Evolutionary conservation across 176 grass and related monocot genomes (phyloP).

Genomic region (Melocanna baccifera): DNA sequence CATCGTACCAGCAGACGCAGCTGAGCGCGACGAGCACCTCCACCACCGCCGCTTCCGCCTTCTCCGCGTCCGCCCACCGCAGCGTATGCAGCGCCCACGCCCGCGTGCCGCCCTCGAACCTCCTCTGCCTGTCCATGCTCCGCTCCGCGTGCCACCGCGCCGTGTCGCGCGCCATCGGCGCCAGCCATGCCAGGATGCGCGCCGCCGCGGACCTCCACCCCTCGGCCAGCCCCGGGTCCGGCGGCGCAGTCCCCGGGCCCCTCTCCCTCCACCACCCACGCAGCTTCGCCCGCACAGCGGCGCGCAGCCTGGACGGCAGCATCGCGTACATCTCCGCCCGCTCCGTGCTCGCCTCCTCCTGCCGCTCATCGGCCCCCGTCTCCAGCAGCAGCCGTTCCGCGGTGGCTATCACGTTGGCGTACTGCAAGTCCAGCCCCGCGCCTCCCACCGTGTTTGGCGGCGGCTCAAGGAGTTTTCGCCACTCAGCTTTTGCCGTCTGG

Average conservation of each 20-base stretch:
- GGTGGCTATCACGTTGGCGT: conserved; percentile 42
- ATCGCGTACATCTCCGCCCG: conserved; percentile 41
- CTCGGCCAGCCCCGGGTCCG: conserved; percentile 39
- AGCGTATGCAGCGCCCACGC: conserved; percentile 43
- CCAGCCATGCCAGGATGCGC: conserved; percentile 51
- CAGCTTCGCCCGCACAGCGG: conserved; percentile 43
- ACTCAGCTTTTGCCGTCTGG: not conserved
- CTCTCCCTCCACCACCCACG: conserved; percentile 45
- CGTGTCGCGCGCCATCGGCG: conserved; percentile 51
- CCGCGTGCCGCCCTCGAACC: conserved; percentile 21
- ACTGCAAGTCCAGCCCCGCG: conserved; percentile 44
- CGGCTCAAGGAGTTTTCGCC: conserved; percentile 35
- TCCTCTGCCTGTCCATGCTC: conserved; percentile 43
- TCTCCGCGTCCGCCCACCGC: conserved; percentile 38
- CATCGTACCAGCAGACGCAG: conserved; percentile 52
- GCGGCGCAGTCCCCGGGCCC: conserved; percentile 2
- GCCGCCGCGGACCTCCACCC: conserved; percentile 48
- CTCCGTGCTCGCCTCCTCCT: conserved; percentile 17
- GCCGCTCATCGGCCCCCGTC: conserved; percentile 16
- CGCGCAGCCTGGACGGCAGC: conserved; percentile 35
- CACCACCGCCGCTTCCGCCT: conserved; percentile 43
- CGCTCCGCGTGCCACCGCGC: conserved; percentile 51
- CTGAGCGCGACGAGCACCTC: conserved; percentile 61
- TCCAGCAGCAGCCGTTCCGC: conserved; percentile 37
- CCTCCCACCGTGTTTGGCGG: conserved; percentile 40